Evolutionary conservation across 202 grass and related monocot genomes (phyloP).

Genomic region (Schoenoplectus tabernaemontani): DNA sequence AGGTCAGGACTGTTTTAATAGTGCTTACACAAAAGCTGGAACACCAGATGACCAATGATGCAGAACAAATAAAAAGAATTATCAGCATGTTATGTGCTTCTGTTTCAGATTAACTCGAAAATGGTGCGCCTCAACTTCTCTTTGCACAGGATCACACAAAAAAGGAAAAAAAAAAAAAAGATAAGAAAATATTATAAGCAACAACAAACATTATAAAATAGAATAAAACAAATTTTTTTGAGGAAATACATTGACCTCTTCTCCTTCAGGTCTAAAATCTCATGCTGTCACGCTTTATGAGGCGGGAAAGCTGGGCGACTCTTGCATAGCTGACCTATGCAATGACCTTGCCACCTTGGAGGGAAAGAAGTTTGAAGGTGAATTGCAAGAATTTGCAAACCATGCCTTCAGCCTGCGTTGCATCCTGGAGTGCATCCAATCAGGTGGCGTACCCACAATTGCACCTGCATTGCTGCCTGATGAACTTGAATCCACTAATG

Average conservation of each 20-base stretch:
- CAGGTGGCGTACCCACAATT: constrained; percentile 50
- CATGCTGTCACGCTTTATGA: constrained; percentile 97
- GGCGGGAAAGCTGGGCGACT: constrained; percentile 94
- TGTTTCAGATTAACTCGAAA: neutral
- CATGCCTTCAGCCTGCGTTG: constrained; percentile 92
- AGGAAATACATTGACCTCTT: neutral
- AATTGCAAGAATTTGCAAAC: constrained; percentile 90
- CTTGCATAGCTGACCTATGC: constrained; percentile 78
- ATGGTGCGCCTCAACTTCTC: neutral
- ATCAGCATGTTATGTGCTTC: neutral
- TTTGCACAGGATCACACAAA: neutral
- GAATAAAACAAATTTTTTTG: neutral
- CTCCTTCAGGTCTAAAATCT: constrained; percentile 83
- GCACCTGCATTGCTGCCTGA: constrained; percentile 26
- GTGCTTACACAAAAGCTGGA: neutral
- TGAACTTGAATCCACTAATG: constrained; percentile 4
- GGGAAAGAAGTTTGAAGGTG: constrained; percentile 92
- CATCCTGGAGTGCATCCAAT: constrained; percentile 78
- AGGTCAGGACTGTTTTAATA: neutral
- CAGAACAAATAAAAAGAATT: neutral
- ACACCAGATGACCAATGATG: neutral
- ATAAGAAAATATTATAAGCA: neutral
- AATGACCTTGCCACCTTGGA: constrained; percentile 91
- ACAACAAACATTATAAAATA: neutral
- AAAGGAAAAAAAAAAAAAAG: neutral